These are phyloP conservation scores for Penicillium fimorum DNA, from an alignment of 495 filamentous ascomycete species.

Conservation along the genomic window DNA sequence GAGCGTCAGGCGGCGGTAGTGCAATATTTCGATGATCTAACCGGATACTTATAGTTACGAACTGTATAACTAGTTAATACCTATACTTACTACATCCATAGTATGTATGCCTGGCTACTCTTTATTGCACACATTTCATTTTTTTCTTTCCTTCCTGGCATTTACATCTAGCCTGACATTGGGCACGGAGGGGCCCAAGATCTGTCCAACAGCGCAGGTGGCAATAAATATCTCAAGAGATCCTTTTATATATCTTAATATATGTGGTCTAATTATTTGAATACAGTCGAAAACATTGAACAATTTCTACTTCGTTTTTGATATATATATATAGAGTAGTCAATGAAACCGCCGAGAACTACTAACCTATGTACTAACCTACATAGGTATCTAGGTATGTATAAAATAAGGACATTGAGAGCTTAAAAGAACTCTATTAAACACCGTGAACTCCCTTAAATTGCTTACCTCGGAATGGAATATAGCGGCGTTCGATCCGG, in stretches of 20 bases:
- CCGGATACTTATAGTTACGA: conserved; percentile 7
- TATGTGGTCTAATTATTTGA: neutral
- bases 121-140: too few relatives aligned
- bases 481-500: conserved; percentile 2
- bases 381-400: neutral
- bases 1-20: conserved; percentile 40
- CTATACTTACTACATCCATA: neutral
- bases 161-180: conserved; percentile 8
- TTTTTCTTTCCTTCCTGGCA: neutral
- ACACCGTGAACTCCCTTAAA: neutral
- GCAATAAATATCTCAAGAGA: conserved; percentile 3
- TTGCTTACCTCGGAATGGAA: neutral
- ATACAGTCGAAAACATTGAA: neutral
- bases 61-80: too few relatives aligned
- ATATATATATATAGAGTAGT: neutral
- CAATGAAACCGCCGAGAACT: neutral
- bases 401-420: neutral
- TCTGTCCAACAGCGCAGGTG: conserved; percentile 1
- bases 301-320: neutral
- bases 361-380: neutral
- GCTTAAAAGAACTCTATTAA: neutral
- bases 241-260: neutral
- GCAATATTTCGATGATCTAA: conserved; percentile 34
- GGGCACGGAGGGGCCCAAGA: conserved; percentile 11
- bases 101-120: too few relatives aligned